Base-by-base conservation (phyloP, 2,329 filamentous ascomycete genomes). In the Sclerotiophoma versabilis region DNA sequence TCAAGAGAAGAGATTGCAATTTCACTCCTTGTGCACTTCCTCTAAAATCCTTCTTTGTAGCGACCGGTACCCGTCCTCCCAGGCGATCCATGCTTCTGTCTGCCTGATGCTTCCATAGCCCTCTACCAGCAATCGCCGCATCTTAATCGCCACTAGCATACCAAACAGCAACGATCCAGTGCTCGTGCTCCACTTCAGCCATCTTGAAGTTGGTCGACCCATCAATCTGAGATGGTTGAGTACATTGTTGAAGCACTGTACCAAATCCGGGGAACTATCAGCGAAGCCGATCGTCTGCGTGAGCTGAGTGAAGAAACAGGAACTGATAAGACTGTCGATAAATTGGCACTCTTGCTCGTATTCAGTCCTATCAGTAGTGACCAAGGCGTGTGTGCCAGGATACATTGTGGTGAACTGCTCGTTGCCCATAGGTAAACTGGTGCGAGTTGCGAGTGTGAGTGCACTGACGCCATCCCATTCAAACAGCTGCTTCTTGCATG, bases 371-470 rank as follows among this genome's bases (percentile, higher is more conserved):
- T 58, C 42, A 7, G 57, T 57, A 5, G 22, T n/a, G 12, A 43
- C 17, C 4, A 17, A 0, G 6, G 15, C 36, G 45, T 3, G 2
- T 15, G 19, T 50, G 34, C 1, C n/a, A 26, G 5, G 14, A 17
- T 2, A 32, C 6, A 11, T 14, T 7, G 3, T 26, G 4, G 23
- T 33, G 37, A 23, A 25, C 4, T n/a, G 22, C 1, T 20, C 15
- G 12, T 58, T 47, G 12, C 34, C 10, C 33, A 62, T 60, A 5
- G 36, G 19, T 2, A 67, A 15, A 14, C 43, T 38, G 1, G 63
- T 66, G 23, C 66, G 66, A 8, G 57, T 59, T 2, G 62, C 57
- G 1, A 70, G 49, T 6, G 61, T 68, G 11, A 70, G 51, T 1
- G 51, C 50, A 2, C 43, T 58, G 17, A 68, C 65, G 14, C 63